phyloP scores from a whole-genome alignment of 2,329 filamentous ascomycete genomes.

The Microsporum canis region DNA sequence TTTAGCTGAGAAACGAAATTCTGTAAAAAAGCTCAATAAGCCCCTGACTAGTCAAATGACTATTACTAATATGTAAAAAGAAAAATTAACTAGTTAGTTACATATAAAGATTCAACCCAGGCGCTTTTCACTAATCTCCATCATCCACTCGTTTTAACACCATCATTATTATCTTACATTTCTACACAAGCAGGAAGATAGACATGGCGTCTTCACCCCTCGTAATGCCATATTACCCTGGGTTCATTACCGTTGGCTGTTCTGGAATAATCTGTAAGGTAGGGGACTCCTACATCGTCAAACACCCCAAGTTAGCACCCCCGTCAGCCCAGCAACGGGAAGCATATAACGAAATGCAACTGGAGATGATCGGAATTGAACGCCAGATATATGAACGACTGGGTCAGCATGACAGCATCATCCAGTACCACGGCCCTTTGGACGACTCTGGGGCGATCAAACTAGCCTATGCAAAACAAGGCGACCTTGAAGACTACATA shows the following conservation, averaged over 20 bases:
- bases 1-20: too few relatives aligned
- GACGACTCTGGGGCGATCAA: conserved; percentile 12
- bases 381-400: conserved; percentile 15
- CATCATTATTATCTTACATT: too few relatives aligned
- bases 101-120: too few relatives aligned
- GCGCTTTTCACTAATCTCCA: too few relatives aligned
- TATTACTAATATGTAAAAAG: too few relatives aligned
- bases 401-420: conserved; percentile 13
- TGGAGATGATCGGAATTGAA: conserved; percentile 7
- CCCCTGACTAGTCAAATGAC: too few relatives aligned
- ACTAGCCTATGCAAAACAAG: conserved; percentile 12
- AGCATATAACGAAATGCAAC: conserved; percentile 9
- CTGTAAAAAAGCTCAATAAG: too few relatives aligned
- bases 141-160: too few relatives aligned
- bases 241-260: conserved; percentile 9
- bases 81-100: too few relatives aligned
- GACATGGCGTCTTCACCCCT: not conserved
- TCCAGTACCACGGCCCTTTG: conserved; percentile 11
- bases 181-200: too few relatives aligned
- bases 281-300: conserved; percentile 9
- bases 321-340: not conserved
- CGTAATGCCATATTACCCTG: conserved; percentile 3
- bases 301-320: conserved; percentile 4
- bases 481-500: conserved; percentile 12
- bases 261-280: conserved; percentile 10